These are phyloP conservation scores for Apostasia ramifera DNA, from an alignment of 106 monocot species.

Conservation along the genomic window DNA sequence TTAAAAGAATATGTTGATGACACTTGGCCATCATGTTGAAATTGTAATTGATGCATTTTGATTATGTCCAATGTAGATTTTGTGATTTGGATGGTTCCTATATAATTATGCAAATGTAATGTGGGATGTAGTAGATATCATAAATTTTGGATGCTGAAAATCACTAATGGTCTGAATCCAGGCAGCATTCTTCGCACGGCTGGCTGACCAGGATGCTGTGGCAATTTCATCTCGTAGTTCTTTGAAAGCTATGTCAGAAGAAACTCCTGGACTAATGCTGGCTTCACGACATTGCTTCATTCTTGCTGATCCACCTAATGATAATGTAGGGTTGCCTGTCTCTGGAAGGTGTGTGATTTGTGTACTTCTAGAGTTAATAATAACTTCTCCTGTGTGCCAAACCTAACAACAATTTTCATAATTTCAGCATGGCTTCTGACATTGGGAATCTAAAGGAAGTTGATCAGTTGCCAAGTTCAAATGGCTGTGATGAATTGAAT, in stretches of 20 bases:
- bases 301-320: slow-evolving; percentile 74
- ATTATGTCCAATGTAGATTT: too few species aligned
- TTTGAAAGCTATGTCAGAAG: slow-evolving; percentile 71
- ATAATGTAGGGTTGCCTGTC: slow-evolving; percentile 23
- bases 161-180: slow-evolving; percentile 23
- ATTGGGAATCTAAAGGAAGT: slow-evolving; percentile 27
- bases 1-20: too few species aligned
- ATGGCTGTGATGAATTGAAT: slow-evolving; percentile 15
- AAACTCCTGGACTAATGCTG: slow-evolving; percentile 72
- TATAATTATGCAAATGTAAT: too few species aligned
- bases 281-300: slow-evolving; percentile 88
- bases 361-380: background rate
- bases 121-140: background rate
- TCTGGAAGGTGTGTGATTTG: slow-evolving; percentile 39
- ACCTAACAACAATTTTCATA: slow-evolving; percentile 12
- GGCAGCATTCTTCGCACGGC: slow-evolving; percentile 68
- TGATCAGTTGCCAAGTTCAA: slow-evolving; percentile 12
- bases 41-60: too few species aligned
- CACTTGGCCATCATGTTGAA: too few species aligned
- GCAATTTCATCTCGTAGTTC: slow-evolving; percentile 54
- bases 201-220: slow-evolving; percentile 52
- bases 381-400: background rate
- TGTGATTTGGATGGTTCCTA: too few species aligned
- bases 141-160: background rate
- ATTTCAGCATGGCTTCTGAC: slow-evolving; percentile 19